phyloP scores from a whole-genome alignment of 2,329 filamentous ascomycete genomes.

The Nemania bipapillata region DNA sequence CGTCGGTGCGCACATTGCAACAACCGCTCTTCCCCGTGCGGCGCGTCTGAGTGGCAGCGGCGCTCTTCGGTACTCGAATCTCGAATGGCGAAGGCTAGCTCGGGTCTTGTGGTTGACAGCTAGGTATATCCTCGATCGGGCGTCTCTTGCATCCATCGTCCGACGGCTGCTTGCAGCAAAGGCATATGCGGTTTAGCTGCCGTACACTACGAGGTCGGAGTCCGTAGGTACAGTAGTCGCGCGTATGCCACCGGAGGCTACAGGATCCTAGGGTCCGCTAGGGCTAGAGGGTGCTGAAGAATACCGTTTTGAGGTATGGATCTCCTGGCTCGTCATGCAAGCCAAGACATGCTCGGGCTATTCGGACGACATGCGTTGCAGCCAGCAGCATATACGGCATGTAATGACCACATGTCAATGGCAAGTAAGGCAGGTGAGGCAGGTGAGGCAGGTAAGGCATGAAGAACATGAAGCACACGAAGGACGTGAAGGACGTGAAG shows the following conservation, averaged over 20 bases:
- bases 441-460: too few relatives aligned
- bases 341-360: slow-evolving; percentile 25
- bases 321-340: slow-evolving; percentile 24
- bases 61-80: slow-evolving; percentile 1
- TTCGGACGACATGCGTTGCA: slow-evolving; percentile 17
- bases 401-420: slow-evolving; percentile 15
- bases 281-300: not conserved
- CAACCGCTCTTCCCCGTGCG: not conserved
- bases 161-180: slow-evolving; percentile 10
- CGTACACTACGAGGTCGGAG: slow-evolving; percentile 25
- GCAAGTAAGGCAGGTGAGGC: too few relatives aligned
- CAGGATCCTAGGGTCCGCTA: not conserved
- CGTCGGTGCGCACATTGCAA: too few relatives aligned
- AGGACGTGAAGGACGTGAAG: too few relatives aligned
- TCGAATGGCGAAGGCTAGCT: slow-evolving; percentile 1
- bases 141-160: not conserved
- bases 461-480: not conserved
- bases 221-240: slow-evolving; percentile 25
- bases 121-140: slow-evolving; percentile 21
- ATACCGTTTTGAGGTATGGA: not conserved
- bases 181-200: not conserved
- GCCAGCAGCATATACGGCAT: not conserved
- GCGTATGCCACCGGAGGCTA: slow-evolving; percentile 17
- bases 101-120: slow-evolving; percentile 5
- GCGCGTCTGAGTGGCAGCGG: not conserved